phyloP scores from a whole-genome alignment of 2,329 filamentous ascomycete genomes.

The Ophiostoma ulmi region DNA sequence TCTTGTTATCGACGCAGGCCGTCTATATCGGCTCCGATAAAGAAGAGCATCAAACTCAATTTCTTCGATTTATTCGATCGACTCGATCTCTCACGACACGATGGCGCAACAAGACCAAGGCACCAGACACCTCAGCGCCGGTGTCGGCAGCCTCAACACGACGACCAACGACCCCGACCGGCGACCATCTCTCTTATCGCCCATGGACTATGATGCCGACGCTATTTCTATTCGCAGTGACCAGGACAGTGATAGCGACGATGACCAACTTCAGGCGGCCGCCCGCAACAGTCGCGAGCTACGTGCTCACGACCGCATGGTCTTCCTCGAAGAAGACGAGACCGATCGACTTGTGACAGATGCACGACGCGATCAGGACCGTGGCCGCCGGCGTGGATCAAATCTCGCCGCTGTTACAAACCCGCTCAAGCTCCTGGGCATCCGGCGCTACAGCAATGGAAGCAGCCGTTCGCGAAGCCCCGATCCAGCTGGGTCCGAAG shows the following conservation, averaged over 20 bases:
- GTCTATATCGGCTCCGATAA: background rate
- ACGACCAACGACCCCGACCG: background rate
- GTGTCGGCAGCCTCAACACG: background rate
- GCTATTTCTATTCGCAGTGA: conserved; percentile 63
- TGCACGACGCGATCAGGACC: conserved; percentile 47
- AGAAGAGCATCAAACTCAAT: background rate
- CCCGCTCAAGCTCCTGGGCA: conserved; percentile 40
- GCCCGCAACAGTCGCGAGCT: conserved; percentile 66
- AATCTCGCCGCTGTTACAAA: conserved; percentile 37
- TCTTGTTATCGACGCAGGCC: background rate
- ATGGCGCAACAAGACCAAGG: background rate
- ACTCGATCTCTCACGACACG: background rate
- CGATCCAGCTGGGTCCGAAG: background rate
- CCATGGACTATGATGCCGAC: conserved; percentile 62
- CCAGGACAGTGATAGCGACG: conserved; percentile 71
- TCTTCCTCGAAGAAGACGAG: conserved; percentile 73
- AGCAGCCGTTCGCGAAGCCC: conserved; percentile 30
- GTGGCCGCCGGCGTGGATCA: conserved; percentile 45
- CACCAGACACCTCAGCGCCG: background rate
- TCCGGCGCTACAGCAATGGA: conserved; percentile 35
- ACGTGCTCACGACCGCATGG: conserved; percentile 61
- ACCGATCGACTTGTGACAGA: conserved; percentile 55
- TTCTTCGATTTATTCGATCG: background rate
- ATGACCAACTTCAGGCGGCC: conserved; percentile 61
- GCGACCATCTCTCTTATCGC: conserved; percentile 52